A percentile compares a stretch with the other conserved stretches of the same genome.
Evolutionary conservation across 139 green algal species (phyloP).

Genomic region (Dunaliella primolecta): DNA sequence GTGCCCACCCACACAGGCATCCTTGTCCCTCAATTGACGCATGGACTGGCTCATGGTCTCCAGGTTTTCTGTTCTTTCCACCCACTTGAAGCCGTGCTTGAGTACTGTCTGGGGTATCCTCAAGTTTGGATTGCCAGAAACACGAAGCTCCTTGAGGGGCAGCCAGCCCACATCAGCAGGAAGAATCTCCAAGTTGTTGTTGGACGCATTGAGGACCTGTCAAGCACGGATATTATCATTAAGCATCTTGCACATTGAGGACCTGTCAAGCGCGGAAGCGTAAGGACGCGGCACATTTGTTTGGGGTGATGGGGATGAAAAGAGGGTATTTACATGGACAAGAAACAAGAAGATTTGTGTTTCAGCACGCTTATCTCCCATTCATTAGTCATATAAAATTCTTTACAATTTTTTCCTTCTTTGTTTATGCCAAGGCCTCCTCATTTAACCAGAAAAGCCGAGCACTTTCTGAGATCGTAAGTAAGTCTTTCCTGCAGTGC

Average conservation of each 20-base stretch:
- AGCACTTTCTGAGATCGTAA: too few relatives aligned
- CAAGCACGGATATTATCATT: neutral
- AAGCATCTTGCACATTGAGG: neutral
- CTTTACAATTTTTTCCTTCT: too few relatives aligned
- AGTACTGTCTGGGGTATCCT: slow-evolving; percentile 28
- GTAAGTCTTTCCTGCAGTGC: too few relatives aligned
- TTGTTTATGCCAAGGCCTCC: too few relatives aligned
- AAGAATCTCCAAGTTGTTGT: slow-evolving; percentile 22
- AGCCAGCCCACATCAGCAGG: slow-evolving; percentile 42
- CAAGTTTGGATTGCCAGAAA: slow-evolving; percentile 29
- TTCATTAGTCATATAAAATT: too few relatives aligned
- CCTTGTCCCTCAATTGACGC: too few relatives aligned
- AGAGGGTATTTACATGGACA: neutral
- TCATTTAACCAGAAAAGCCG: too few relatives aligned
- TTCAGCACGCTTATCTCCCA: neutral
- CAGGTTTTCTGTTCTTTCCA: too few relatives aligned
- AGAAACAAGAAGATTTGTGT: neutral
- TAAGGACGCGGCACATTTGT: neutral
- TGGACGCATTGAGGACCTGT: slow-evolving; percentile 7
- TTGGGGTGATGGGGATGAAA: neutral
- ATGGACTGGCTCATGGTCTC: too few relatives aligned
- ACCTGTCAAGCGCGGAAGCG: neutral
- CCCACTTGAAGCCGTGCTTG: slow-evolving; percentile 34
- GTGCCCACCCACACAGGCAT: too few relatives aligned
- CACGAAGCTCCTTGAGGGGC: slow-evolving; percentile 24